phyloP scores from a whole-genome alignment of 345 rosid species.

The Citrus reticulata region DNA sequence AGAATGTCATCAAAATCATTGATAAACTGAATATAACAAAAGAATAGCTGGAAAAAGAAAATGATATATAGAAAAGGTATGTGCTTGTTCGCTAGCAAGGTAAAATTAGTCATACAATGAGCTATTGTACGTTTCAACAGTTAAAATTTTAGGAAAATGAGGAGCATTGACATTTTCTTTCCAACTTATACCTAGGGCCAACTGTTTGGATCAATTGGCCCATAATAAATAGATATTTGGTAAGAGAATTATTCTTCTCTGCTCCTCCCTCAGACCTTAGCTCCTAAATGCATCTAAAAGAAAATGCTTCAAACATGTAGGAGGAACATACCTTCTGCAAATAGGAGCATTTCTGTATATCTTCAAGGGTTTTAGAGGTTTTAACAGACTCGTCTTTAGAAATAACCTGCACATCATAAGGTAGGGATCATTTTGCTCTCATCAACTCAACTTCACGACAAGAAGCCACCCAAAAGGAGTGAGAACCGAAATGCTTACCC shows the following conservation, averaged over 20 bases:
- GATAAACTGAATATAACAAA: background rate
- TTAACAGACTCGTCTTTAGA: conserved; percentile 94
- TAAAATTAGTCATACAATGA: background rate
- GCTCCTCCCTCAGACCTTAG: background rate
- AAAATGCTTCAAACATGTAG: background rate
- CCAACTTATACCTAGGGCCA: background rate
- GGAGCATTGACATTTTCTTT: background rate
- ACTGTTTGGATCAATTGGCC: background rate
- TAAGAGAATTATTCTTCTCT: background rate
- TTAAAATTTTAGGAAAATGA: background rate
- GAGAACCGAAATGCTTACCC: conserved; percentile 51
- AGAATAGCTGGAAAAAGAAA: background rate
- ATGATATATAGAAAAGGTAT: background rate
- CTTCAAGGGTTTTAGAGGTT: conserved; percentile 76
- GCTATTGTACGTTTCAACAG: background rate
- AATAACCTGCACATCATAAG: conserved; percentile 38
- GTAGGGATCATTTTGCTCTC: conserved; percentile 13
- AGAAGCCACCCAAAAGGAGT: background rate
- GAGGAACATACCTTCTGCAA: conserved; percentile 77
- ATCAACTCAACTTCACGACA: background rate
- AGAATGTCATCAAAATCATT: background rate
- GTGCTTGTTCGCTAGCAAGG: background rate
- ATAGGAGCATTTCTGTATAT: conserved; percentile 69
- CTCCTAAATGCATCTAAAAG: background rate
- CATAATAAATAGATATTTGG: background rate